phyloP scores from a whole-genome alignment of 1,284 basidiomycete species.

The Cryptococcus sp. region DNA sequence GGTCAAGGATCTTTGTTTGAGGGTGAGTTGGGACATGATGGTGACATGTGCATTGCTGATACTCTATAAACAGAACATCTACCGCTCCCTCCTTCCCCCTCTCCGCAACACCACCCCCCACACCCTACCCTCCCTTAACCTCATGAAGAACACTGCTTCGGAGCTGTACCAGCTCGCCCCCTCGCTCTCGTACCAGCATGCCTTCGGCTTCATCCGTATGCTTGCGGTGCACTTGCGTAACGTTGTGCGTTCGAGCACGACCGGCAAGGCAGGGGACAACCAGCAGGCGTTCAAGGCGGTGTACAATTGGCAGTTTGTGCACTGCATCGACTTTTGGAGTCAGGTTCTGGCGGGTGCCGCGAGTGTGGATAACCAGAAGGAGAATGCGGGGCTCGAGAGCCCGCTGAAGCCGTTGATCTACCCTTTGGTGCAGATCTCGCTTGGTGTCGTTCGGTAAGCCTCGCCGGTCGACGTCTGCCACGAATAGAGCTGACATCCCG shows the following conservation, averaged over 20 bases:
- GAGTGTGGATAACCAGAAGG: conserved; percentile 58
- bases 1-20: conserved; percentile 79
- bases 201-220: conserved; percentile 94
- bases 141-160: conserved; percentile 97
- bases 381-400: conserved; percentile 61
- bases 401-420: conserved; percentile 86
- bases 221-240: conserved; percentile 90
- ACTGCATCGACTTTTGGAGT: conserved; percentile 95
- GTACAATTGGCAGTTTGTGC: conserved; percentile 98
- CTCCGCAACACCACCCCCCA: conserved; percentile 73
- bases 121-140: conserved; percentile 86
- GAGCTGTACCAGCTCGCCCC: conserved; percentile 79
- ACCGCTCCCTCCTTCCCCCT: conserved; percentile 76
- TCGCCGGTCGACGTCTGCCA: background rate
- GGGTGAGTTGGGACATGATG: conserved; percentile 55
- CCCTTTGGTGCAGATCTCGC: conserved; percentile 88
- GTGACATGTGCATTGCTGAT: background rate
- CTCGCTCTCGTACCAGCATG: conserved; percentile 71
- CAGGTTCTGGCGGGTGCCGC: conserved; percentile 81
- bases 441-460: conserved; percentile 83
- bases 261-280: conserved; percentile 34
- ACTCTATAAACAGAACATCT: conserved; percentile 61
- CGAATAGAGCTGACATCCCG: conserved; percentile 5
- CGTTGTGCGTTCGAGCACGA: conserved; percentile 35
- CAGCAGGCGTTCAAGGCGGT: conserved; percentile 86